Conservation (phyloP, 1,284 basidiomycete species). For the Leccinum cinnamomeum region DNA sequence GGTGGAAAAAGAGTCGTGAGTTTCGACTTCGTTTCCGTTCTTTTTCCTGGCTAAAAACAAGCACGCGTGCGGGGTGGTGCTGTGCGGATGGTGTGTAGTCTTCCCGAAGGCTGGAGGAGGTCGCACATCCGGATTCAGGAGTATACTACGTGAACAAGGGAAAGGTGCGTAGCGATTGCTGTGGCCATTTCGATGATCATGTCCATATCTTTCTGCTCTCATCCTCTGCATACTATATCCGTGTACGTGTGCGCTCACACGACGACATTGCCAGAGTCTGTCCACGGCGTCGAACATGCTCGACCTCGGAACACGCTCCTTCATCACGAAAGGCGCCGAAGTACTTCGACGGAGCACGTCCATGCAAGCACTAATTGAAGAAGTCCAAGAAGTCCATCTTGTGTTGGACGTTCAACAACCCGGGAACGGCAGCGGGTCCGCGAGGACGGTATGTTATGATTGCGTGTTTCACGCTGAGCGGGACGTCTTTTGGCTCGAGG, state of each 20-base stretch:
- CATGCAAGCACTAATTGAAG: slow-evolving; percentile 9
- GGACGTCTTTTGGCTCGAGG: slow-evolving; percentile 33
- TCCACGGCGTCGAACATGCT: slow-evolving; percentile 25
- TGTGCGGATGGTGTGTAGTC: slow-evolving; percentile 2
- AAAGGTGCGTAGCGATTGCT: slow-evolving; percentile 17
- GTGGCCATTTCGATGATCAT: not conserved
- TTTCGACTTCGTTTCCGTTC: not conserved
- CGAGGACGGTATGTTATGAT: slow-evolving; percentile 26
- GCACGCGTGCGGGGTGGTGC: not conserved
- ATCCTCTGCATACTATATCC: not conserved
- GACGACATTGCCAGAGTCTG: slow-evolving; percentile 11
- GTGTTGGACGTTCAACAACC: slow-evolving; percentile 20
- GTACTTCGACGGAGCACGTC: slow-evolving; percentile 6
- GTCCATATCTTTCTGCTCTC: not conserved
- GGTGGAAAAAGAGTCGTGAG: slow-evolving; percentile 14
- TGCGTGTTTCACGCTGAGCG: slow-evolving; percentile 32
- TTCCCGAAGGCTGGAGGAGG: slow-evolving; percentile 25
- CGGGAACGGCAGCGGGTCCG: not conserved
- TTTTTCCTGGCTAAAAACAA: not conserved
- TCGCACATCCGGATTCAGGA: slow-evolving; percentile 33
- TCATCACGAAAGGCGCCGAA: slow-evolving; percentile 17
- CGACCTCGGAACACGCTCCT: slow-evolving; percentile 1
- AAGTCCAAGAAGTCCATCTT: slow-evolving; percentile 13
- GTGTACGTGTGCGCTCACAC: not conserved
- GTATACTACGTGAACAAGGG: slow-evolving; percentile 29